A percentile compares a stretch with the other conserved stretches of the same genome.
phyloP scores from a whole-genome alignment of 805 yeast genomes.

The Schizosaccharomyces japonicus region DNA sequence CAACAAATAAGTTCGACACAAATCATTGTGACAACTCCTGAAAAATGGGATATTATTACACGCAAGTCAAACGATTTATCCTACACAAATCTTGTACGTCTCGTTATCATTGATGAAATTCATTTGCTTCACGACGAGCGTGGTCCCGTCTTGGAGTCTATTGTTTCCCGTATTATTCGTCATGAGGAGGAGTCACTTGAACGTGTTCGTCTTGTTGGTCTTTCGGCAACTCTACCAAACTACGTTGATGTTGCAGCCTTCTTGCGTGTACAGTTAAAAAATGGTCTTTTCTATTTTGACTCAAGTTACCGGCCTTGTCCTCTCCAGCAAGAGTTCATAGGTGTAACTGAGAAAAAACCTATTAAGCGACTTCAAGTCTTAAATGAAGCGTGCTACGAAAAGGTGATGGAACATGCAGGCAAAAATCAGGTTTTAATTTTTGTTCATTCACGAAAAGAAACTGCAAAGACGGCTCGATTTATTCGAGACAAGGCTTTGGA shows the following conservation, averaged over 20 bases:
- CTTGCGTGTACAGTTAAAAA: slow-evolving; percentile 66
- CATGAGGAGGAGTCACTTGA: slow-evolving; percentile 22
- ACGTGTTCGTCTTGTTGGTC: slow-evolving; percentile 49
- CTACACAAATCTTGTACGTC: slow-evolving; percentile 36
- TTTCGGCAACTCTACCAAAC: slow-evolving; percentile 34
- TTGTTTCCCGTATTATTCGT: slow-evolving; percentile 51
- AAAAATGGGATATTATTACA: slow-evolving; percentile 90
- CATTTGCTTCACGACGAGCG: slow-evolving; percentile 82
- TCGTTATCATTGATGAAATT: slow-evolving; percentile 73
- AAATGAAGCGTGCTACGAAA: slow-evolving; percentile 77
- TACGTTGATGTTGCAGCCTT: slow-evolving; percentile 69
- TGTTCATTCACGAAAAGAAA: slow-evolving; percentile 86
- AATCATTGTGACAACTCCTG: slow-evolving; percentile 78
- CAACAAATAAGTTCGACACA: slow-evolving; percentile 61
- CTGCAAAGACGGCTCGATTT: slow-evolving; percentile 60
- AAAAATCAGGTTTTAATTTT: slow-evolving; percentile 67
- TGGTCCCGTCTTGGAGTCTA: slow-evolving; percentile 81
- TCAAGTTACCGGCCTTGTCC: slow-evolving; percentile 80
- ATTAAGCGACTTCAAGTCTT: slow-evolving; percentile 56
- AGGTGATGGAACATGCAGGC: slow-evolving; percentile 36
- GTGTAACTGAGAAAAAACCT: slow-evolving; percentile 63
- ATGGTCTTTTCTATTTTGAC: slow-evolving; percentile 67
- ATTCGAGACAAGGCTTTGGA: slow-evolving; percentile 37
- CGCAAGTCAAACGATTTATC: slow-evolving; percentile 51
- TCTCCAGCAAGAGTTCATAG: slow-evolving; percentile 63